phyloP scores from a whole-genome alignment of 495 filamentous ascomycete species.

The Xylaria venustula region DNA sequence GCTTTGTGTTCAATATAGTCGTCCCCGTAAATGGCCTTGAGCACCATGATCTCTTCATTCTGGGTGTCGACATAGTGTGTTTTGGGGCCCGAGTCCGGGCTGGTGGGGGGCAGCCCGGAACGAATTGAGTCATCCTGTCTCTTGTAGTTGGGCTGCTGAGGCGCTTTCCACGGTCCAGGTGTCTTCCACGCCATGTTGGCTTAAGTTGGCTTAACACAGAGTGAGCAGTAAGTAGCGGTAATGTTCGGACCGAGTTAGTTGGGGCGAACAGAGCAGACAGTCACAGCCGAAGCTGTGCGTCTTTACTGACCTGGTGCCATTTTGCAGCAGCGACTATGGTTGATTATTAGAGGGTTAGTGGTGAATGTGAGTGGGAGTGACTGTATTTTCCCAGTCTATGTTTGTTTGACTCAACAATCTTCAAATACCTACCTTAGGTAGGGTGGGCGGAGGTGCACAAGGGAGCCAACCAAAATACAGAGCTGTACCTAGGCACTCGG shows the following conservation, averaged over 20 bases:
- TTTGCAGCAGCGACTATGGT: slow-evolving; percentile 14
- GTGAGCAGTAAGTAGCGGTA: slow-evolving; percentile 13
- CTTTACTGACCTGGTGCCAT: slow-evolving; percentile 32
- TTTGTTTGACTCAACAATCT: slow-evolving; percentile 8
- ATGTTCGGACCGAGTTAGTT: slow-evolving; percentile 4
- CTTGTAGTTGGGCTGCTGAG: slow-evolving; percentile 31
- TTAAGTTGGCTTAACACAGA: slow-evolving; percentile 15
- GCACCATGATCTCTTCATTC: slow-evolving; percentile 80
- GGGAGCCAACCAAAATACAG: slow-evolving; percentile 1
- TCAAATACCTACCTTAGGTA: not conserved
- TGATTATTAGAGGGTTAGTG: not conserved
- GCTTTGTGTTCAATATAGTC: slow-evolving; percentile 76
- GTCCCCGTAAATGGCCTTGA: slow-evolving; percentile 88
- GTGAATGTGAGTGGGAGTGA: not conserved
- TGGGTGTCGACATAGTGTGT: slow-evolving; percentile 83
- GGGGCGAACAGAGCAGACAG: slow-evolving; percentile 26
- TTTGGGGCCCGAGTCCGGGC: slow-evolving; percentile 29
- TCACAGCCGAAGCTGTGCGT: slow-evolving; percentile 32
- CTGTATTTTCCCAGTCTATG: slow-evolving; percentile 1
- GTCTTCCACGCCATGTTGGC: slow-evolving; percentile 47
- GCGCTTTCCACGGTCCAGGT: slow-evolving; percentile 39
- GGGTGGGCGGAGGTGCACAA: not conserved
- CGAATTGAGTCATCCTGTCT: slow-evolving; percentile 38
- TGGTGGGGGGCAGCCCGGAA: slow-evolving; percentile 41
- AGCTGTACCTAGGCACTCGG: not conserved